Conservation (phyloP, 257 asterid species). For the Scutellaria minor region DNA sequence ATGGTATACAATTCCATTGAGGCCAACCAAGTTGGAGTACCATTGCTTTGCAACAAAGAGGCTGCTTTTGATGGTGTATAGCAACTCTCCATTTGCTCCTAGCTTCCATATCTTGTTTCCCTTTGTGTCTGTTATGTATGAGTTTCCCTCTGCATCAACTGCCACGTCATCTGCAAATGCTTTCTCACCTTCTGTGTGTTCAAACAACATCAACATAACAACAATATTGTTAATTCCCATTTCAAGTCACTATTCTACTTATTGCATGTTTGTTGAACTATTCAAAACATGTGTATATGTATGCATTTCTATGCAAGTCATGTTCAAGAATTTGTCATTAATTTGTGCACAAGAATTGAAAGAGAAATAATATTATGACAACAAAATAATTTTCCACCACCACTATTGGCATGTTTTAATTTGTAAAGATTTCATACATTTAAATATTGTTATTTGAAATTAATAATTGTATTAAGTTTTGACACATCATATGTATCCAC, state of each 20-base stretch:
- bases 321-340: background rate
- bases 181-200: slow-evolving; percentile 60
- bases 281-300: background rate
- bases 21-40: slow-evolving; percentile 62
- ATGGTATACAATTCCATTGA: slow-evolving; percentile 85
- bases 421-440: too few species aligned
- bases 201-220: background rate
- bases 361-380: too few species aligned
- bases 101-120: slow-evolving; percentile 82
- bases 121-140: slow-evolving; percentile 74
- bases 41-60: slow-evolving; percentile 66
- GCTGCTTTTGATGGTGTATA: slow-evolving; percentile 58
- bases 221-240: too few species aligned
- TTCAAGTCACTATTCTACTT: too few species aligned
- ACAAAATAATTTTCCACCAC: too few species aligned
- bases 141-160: slow-evolving; percentile 73
- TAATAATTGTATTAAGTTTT: too few species aligned
- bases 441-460: too few species aligned
- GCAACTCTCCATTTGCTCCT: slow-evolving; percentile 56
- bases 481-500: too few species aligned
- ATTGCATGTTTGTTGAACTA: too few species aligned
- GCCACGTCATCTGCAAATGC: slow-evolving; percentile 84
- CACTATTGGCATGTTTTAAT: too few species aligned
- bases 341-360: too few species aligned
- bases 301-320: background rate